phyloP scores from a whole-genome alignment of 179 eudicot species.

The Beta corolliflora region DNA sequence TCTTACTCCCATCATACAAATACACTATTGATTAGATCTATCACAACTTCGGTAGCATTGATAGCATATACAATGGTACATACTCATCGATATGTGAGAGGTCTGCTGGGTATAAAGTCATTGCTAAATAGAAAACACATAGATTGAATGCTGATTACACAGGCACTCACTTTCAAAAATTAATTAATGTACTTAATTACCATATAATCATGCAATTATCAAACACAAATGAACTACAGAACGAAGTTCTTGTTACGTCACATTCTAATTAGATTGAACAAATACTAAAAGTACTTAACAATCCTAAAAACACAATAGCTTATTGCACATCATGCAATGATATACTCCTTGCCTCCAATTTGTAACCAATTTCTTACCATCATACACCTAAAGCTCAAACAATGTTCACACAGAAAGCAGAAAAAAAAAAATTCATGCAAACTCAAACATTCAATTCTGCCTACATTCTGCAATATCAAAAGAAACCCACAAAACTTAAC shows the following conservation, averaged over 20 bases:
- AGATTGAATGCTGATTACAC: neutral
- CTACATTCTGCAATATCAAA: neutral
- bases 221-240: neutral
- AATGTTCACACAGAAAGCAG: no score
- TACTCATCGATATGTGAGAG: neutral
- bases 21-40: neutral
- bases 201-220: neutral
- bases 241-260: neutral
- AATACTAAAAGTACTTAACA: neutral
- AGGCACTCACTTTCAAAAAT: neutral
- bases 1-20: neutral
- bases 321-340: neutral
- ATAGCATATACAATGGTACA: neutral
- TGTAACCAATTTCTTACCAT: no score
- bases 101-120: neutral
- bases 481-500: neutral
- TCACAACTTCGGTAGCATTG: neutral
- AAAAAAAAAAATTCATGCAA: neutral
- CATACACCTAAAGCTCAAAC: no score
- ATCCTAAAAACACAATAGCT: neutral
- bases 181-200: neutral
- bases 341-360: neutral
- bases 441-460: neutral
- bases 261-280: neutral
- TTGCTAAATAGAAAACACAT: neutral